Evolutionary conservation across 106 monocot genomes (phyloP).

Genomic region (Dioscorea zingiberensis): DNA sequence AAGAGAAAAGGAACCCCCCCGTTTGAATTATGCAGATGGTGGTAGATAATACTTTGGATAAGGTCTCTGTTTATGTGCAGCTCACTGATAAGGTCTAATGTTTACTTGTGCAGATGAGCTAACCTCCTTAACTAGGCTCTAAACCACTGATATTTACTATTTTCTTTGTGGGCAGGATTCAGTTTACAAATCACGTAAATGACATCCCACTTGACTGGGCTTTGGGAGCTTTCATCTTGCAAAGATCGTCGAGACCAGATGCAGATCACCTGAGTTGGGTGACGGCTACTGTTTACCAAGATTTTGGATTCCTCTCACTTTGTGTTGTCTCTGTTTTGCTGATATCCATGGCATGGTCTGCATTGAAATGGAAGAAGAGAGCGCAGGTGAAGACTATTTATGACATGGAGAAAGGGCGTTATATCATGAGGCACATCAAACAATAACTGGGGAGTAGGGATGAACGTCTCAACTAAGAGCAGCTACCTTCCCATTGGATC

Average conservation of each 20-base stretch:
- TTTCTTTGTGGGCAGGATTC: conserved; percentile 24
- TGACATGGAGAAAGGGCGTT: conserved; percentile 38
- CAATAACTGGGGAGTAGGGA: conserved; percentile 7
- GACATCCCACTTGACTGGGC: conserved; percentile 54
- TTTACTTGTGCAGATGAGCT: no score
- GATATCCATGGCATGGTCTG: conserved; percentile 6
- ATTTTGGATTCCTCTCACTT: conserved; percentile 4
- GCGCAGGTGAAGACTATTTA: conserved; percentile 37
- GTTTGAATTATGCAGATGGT: no score
- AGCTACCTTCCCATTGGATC: no score
- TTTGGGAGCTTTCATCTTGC: conserved; percentile 57
- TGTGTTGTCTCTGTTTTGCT: conserved; percentile 5
- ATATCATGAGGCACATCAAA: conserved; percentile 24
- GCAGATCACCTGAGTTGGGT: conserved; percentile 4
- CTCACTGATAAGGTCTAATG: no score
- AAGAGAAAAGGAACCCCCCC: no score
- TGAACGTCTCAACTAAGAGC: no score
- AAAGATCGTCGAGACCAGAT: conserved; percentile 6
- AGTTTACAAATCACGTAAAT: conserved; percentile 38
- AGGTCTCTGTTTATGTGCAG: no score
- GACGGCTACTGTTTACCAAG: background rate
- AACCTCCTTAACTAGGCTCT: no score
- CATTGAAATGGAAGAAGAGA: conserved; percentile 28
- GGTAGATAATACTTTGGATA: no score
- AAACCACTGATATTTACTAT: no score